Conservation (phyloP, 1,284 basidiomycete species). For the Mycena citricolor region DNA sequence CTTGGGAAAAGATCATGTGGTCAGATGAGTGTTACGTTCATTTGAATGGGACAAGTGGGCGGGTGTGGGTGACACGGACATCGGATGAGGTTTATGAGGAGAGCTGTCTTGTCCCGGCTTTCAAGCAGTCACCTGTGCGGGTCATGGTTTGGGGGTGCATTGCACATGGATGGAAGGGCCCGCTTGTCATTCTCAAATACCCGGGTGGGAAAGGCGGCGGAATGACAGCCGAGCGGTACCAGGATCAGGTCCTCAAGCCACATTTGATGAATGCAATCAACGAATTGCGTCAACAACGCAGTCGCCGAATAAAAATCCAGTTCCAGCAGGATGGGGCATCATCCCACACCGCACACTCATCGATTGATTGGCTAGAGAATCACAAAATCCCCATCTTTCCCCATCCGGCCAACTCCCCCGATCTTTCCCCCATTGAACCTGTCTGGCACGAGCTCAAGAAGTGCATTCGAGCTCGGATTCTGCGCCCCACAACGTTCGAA, state of each 20-base stretch:
- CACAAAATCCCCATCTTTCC: constrained; percentile 9
- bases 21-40: constrained; percentile 1
- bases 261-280: background rate
- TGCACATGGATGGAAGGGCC: background rate
- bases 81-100: constrained; percentile 1
- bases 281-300: background rate
- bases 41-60: constrained; percentile 1
- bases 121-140: constrained; percentile 8
- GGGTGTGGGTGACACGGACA: constrained; percentile 4
- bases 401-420: constrained; percentile 11
- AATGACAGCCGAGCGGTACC: constrained; percentile 3
- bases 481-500: background rate
- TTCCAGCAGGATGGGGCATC: constrained; percentile 12
- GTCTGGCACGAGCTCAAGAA: constrained; percentile 8
- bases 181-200: constrained; percentile 5
- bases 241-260: constrained; percentile 8
- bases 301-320: background rate
- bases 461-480: background rate
- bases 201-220: constrained; percentile 8
- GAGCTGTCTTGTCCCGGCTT: constrained; percentile 4
- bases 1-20: constrained; percentile 2
- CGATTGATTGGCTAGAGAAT: constrained; percentile 2
- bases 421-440: constrained; percentile 8
- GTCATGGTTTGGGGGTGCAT: constrained; percentile 9
- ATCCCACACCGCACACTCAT: constrained; percentile 3